These are phyloP conservation scores for Boletus vermiculosoides DNA, from an alignment of 768 basidiomycete genomes.

Conservation along the genomic window DNA sequence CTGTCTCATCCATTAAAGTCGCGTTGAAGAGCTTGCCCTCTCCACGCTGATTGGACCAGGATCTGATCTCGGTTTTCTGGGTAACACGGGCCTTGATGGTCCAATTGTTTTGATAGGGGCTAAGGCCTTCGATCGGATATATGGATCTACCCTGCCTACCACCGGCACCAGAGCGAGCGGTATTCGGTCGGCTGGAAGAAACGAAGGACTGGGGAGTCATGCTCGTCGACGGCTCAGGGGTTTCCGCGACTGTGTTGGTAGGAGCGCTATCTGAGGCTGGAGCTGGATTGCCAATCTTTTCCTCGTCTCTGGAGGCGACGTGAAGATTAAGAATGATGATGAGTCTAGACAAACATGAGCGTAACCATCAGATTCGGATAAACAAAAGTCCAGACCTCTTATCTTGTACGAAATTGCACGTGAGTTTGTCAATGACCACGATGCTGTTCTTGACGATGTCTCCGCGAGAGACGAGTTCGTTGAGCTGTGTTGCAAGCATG, in stretches of 20 bases:
- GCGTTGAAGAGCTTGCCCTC: constrained; percentile 95
- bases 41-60: constrained; percentile 86
- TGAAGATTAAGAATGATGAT: constrained; percentile 75
- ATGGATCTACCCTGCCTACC: constrained; percentile 33
- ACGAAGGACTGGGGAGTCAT: constrained; percentile 28
- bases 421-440: constrained; percentile 68
- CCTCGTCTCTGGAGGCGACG: constrained; percentile 48
- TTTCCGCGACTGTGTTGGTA: constrained; percentile 21
- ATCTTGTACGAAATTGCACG: constrained; percentile 80
- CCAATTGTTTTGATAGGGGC: constrained; percentile 98
- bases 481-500: constrained; percentile 94
- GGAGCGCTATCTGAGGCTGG: constrained; percentile 35
- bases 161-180: constrained; percentile 12
- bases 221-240: constrained; percentile 30
- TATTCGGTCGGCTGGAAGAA: constrained; percentile 18
- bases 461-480: constrained; percentile 65
- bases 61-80: constrained; percentile 83
- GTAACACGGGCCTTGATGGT: constrained; percentile 94
- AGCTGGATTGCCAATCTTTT: constrained; percentile 77
- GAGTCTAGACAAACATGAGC: constrained; percentile 47
- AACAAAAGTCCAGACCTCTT: constrained; percentile 56
- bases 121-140: constrained; percentile 90
- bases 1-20: constrained; percentile 92
- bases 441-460: constrained; percentile 65
- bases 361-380: neutral